Percentiles rank a stretch among this genome's conserved stretches.
These are phyloP conservation scores for Bocquillonia castaneifolia DNA, from an alignment of 441 rosid genomes.

Conservation along the genomic window DNA sequence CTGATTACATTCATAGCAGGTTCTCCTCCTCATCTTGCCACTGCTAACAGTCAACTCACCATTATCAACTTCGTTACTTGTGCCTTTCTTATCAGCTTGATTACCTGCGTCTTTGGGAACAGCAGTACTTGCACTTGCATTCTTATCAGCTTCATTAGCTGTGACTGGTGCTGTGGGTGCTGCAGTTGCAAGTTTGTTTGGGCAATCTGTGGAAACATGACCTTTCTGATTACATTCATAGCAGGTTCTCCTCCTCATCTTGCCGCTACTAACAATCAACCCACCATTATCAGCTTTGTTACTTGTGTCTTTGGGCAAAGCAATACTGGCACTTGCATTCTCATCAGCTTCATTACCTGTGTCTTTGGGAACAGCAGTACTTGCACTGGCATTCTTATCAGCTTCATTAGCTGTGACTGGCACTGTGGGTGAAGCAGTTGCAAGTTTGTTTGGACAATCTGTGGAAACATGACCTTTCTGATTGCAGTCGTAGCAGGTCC, in stretches of 20 bases:
- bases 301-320: not conserved
- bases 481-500: slow-evolving; percentile 75
- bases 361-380: not conserved
- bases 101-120: not conserved
- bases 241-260: slow-evolving; percentile 73
- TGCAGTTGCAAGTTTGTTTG: slow-evolving; percentile 39
- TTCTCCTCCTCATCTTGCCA: slow-evolving; percentile 71
- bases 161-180: not conserved
- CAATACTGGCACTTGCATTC: not conserved
- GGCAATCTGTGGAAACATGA: slow-evolving; percentile 73
- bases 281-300: slow-evolving; percentile 28
- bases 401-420: slow-evolving; percentile 15
- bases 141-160: slow-evolving; percentile 21
- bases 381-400: slow-evolving; percentile 2
- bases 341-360: slow-evolving; percentile 21
- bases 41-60: slow-evolving; percentile 18
- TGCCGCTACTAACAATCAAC: slow-evolving; percentile 33
- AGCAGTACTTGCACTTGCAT: not conserved
- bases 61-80: slow-evolving; percentile 2
- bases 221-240: slow-evolving; percentile 77
- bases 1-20: slow-evolving; percentile 71
- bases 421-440: not conserved
- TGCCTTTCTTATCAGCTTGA: slow-evolving; percentile 16
- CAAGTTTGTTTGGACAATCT: slow-evolving; percentile 60
- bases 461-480: slow-evolving; percentile 76